Evolutionary conservation across 805 yeast species (phyloP), one percentile per base, ranked within the genome.

Genomic region (Kuraishia floccosa): DNA sequence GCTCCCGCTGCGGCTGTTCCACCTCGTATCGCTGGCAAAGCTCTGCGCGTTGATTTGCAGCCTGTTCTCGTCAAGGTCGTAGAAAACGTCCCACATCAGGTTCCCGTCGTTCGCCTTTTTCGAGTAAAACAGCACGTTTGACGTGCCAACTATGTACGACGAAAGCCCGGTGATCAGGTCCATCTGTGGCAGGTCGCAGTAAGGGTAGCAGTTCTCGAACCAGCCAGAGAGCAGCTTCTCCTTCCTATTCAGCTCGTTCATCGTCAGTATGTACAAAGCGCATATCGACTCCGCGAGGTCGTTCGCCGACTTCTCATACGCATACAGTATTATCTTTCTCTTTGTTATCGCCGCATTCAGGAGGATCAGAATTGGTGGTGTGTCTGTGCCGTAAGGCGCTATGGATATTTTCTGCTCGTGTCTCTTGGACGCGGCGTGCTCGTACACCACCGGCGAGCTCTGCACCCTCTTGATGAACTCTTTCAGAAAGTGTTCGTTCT

Each of bases 111-210:
- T 34, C 15, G 35, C 36, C 5, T 47, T 59, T 34, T 65, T 65
- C 20, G 67, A 61, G 42, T 72, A 72, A 44, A 79, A 69, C 25
- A 76, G 65, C 11, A 78, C 68, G 44, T 79, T 79, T 25, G 78
- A 71, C 3, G 85, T 76, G 3, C 89, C 89, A 2, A 80, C 65
- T 29, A 79, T 52, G 40, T 58, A 71, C 18, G 54, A 54, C 19
- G 42, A 56, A 37, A 55, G 61, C 31, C 44, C 52, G 36, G 59
- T 58, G 30, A 74, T 47, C 2, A 65, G 39, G 35, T 71, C 75
- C 27, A 75, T 53, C 36, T 72, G 65, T 3, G 77, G 69, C 2
- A 76, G 66, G 39, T 78, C 86, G 25, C 75, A 55, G 19, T 73
- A 63, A 2, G 86, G 86, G 40, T 70, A 67, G 37, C 52, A 27